These are phyloP conservation scores for Adenanthera pavonina DNA, from an alignment of 306 rosid species.

Conservation along the genomic window DNA sequence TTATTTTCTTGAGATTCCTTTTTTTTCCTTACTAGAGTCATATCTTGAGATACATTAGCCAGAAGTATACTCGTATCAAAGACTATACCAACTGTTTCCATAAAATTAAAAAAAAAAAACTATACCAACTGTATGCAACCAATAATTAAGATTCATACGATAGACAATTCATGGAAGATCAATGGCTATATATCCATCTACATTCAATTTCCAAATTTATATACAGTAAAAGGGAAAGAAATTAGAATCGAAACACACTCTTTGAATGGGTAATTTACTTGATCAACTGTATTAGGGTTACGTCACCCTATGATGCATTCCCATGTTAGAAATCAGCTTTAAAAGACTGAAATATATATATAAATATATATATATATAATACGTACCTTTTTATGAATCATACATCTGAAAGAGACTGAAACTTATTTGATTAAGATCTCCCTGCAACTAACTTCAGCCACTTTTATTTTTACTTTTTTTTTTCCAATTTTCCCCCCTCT, in stretches of 20 bases:
- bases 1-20: too few relatives aligned
- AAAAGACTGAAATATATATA: conserved; percentile 1
- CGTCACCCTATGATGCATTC: not conserved
- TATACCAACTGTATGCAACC: too few relatives aligned
- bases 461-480: not conserved
- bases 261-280: not conserved
- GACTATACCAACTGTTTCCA: too few relatives aligned
- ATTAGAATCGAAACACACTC: not conserved
- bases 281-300: not conserved
- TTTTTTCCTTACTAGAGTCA: too few relatives aligned
- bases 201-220: not conserved
- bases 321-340: not conserved
- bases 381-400: not conserved
- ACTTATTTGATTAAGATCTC: conserved; percentile 34
- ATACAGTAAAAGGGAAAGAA: too few relatives aligned
- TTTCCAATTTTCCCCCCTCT: conserved; percentile 2
- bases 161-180: not conserved
- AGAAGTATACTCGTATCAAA: too few relatives aligned
- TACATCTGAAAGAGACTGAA: not conserved
- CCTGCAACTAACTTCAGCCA: conserved; percentile 27
- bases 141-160: too few relatives aligned
- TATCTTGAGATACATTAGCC: too few relatives aligned
- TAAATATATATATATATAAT: not conserved
- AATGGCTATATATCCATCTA: not conserved
- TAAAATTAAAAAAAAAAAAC: too few relatives aligned